These are phyloP conservation scores for Malassezia slooffiae DNA, from an alignment of 1,284 basidiomycete genomes.

Conservation along the genomic window DNA sequence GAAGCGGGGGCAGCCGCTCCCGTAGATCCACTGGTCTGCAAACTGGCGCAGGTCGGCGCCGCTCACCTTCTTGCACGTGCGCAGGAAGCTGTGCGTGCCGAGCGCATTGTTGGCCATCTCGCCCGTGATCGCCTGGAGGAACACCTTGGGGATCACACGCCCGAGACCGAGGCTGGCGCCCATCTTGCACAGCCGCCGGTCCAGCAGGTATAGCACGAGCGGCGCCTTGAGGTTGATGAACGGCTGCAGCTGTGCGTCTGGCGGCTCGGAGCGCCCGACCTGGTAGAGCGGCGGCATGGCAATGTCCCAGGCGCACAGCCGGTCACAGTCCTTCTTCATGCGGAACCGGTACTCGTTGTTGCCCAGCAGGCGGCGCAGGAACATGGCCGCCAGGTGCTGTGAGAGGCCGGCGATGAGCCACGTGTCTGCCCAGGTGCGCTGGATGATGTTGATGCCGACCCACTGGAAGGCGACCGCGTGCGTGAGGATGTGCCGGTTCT, in stretches of 20 bases:
- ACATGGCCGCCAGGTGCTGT: conserved; percentile 78
- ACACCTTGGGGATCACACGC: conserved; percentile 86
- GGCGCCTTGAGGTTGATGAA: conserved; percentile 94
- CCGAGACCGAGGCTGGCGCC: conserved; percentile 88
- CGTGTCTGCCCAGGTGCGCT: conserved; percentile 82
- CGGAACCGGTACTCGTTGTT: conserved; percentile 96
- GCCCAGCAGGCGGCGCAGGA: conserved; percentile 74
- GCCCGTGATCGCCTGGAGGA: conserved; percentile 83
- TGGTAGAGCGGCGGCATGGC: conserved; percentile 87
- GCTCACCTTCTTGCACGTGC: conserved; percentile 85
- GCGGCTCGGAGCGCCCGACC: conserved; percentile 66
- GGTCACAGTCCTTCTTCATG: conserved; percentile 89
- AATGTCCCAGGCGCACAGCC: conserved; percentile 77
- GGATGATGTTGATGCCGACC: conserved; percentile 93
- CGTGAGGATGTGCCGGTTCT: conserved; percentile 72
- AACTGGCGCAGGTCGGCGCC: conserved; percentile 67
- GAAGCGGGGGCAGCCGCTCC: conserved; percentile 88
- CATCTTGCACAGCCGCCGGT: conserved; percentile 81
- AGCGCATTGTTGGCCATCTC: conserved; percentile 68
- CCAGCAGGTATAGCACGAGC: conserved; percentile 86
- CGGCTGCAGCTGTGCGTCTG: conserved; percentile 34
- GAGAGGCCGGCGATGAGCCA: conserved; percentile 93
- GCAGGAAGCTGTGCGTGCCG: conserved; percentile 78
- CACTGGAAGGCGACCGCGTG: conserved; percentile 82
- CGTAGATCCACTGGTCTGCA: conserved; percentile 96